Evolutionary conservation across 2,329 filamentous ascomycete species (phyloP).

Genomic region (Diaporthe sp.): DNA sequence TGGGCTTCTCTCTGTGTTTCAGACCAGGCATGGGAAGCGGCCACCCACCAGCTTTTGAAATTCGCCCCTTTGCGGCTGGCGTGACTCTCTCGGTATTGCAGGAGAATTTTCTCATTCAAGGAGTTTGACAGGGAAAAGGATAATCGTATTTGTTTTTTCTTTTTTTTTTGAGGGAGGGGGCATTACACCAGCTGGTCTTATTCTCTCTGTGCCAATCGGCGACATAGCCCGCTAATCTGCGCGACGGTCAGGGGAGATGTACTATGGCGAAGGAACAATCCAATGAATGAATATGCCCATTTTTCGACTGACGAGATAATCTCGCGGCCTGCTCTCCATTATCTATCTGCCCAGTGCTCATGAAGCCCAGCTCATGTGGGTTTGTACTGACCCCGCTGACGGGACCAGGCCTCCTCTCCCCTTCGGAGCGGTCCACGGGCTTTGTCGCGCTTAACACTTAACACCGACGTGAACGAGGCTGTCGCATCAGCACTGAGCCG

Average conservation of each 20-base stretch:
- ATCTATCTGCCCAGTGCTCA: background rate
- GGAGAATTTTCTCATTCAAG: conserved; percentile 12
- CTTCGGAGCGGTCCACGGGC: background rate
- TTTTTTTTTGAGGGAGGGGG: background rate
- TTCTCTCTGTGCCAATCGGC: conserved; percentile 17
- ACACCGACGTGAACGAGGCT: conserved; percentile 10
- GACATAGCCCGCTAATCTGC: conserved; percentile 23
- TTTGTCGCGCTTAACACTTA: conserved; percentile 9
- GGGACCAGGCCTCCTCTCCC: background rate
- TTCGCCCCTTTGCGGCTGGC: conserved; percentile 22
- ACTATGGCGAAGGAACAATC: background rate
- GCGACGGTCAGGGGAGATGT: conserved; percentile 25
- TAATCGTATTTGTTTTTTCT: conserved; percentile 30
- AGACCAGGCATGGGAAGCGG: conserved; percentile 25
- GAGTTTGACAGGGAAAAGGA: conserved; percentile 36
- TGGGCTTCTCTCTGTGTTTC: background rate
- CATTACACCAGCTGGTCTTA: conserved; percentile 11
- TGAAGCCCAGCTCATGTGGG: background rate
- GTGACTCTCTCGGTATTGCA: conserved; percentile 30
- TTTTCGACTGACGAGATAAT: background rate
- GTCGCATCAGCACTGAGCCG: background rate
- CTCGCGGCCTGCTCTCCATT: background rate
- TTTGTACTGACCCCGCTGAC: background rate
- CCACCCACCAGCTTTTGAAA: conserved; percentile 12
- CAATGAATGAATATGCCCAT: conserved; percentile 19